Evolutionary conservation across 148 eudicot species (phyloP).

Genomic region (Salicornia ramosissima): DNA sequence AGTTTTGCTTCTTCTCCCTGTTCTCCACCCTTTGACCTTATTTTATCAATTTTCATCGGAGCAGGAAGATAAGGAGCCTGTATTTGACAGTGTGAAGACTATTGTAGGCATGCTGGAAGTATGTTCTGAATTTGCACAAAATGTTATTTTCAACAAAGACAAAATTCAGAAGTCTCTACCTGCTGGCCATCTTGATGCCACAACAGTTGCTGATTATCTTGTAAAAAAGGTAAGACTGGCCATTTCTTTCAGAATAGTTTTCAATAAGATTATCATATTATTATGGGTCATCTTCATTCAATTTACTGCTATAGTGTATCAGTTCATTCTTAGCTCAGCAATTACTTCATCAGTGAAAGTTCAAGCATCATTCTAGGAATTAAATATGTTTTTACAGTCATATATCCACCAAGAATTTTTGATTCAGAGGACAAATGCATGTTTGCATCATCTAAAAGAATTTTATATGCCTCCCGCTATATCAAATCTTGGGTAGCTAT

Average conservation of each 20-base stretch:
- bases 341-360: not conserved
- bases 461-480: not conserved
- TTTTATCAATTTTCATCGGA: not conserved
- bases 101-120: conserved; percentile 92
- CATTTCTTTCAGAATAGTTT: not conserved
- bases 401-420: not conserved
- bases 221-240: conserved; percentile 69
- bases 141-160: conserved; percentile 67
- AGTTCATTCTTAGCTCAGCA: not conserved
- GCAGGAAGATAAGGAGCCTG: conserved; percentile 98
- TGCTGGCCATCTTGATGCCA: conserved; percentile 99
- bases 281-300: not conserved
- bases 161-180: conserved; percentile 75
- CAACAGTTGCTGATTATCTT: conserved; percentile 98
- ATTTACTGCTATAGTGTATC: not conserved
- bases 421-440: not conserved
- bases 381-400: not conserved
- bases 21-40: not conserved
- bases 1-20: not conserved
- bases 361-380: not conserved
- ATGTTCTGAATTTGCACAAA: conserved; percentile 86
- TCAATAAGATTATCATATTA: not conserved
- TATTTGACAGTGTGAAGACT: conserved; percentile 84
- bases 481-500: not conserved
- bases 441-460: not conserved